A percentile compares a stretch with the other conserved stretches of the same genome.
These are phyloP conservation scores for Annona squamosa DNA, from an alignment of 164 flowering plant species.

Conservation along the genomic window DNA sequence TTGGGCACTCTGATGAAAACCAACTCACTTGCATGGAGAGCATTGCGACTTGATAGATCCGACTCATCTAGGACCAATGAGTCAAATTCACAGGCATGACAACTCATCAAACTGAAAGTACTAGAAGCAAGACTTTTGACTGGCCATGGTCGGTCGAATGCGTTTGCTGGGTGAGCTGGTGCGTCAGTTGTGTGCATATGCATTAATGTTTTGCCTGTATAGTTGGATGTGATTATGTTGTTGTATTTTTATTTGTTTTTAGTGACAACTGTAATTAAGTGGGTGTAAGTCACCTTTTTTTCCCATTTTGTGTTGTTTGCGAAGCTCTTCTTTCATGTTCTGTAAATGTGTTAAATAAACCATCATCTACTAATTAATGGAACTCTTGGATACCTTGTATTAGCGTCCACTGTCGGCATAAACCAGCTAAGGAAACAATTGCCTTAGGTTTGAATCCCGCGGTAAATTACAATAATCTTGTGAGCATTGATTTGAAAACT, in stretches of 20 bases:
- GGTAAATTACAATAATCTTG: too few relatives aligned
- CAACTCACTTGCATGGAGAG: conserved; percentile 45
- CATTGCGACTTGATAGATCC: conserved; percentile 36
- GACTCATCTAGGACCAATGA: conserved; percentile 35
- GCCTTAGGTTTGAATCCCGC: too few relatives aligned
- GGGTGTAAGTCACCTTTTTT: too few relatives aligned
- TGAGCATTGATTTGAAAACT: too few relatives aligned
- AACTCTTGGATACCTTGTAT: too few relatives aligned
- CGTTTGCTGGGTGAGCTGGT: conserved; percentile 11
- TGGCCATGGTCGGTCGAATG: not conserved
- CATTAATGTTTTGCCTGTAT: not conserved
- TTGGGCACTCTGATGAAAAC: conserved; percentile 64
- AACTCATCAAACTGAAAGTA: not conserved
- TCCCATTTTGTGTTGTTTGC: too few relatives aligned
- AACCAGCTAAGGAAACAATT: too few relatives aligned
- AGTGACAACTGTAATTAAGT: too few relatives aligned
- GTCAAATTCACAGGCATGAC: not conserved
- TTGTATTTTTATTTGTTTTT: not conserved
- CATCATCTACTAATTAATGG: too few relatives aligned
- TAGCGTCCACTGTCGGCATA: too few relatives aligned
- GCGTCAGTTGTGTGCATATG: not conserved
- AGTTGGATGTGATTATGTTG: not conserved
- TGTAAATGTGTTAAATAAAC: too few relatives aligned
- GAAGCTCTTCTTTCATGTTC: too few relatives aligned
- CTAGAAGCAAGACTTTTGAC: not conserved